Conservation (phyloP, 2,329 filamentous ascomycete genomes). For the Botryotinia calthae region DNA sequence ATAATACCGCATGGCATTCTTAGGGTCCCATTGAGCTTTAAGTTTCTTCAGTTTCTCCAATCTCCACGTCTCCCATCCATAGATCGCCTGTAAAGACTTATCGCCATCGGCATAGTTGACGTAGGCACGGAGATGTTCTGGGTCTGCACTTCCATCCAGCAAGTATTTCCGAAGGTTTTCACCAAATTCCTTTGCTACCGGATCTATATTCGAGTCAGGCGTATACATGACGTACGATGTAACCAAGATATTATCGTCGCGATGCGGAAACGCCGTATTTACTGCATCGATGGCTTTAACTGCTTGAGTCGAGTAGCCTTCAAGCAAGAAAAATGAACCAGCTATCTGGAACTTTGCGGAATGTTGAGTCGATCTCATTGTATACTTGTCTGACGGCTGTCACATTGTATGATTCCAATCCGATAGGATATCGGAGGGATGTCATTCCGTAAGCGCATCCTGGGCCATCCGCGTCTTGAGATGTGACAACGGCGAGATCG, state of each 20-base stretch:
- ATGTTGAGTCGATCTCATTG: not conserved
- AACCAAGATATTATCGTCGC: slow-evolving; percentile 3
- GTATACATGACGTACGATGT: slow-evolving; percentile 3
- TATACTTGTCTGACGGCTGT: not conserved
- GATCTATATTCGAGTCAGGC: not conserved
- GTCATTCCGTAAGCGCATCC: slow-evolving; percentile 8
- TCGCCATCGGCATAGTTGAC: slow-evolving; percentile 52
- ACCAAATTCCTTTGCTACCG: not conserved
- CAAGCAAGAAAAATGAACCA: not conserved
- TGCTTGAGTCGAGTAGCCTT: slow-evolving; percentile 8
- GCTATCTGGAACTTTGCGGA: not conserved
- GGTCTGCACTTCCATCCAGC: not conserved
- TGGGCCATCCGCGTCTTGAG: not conserved
- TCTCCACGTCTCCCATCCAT: slow-evolving; percentile 51
- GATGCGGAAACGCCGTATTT: not conserved
- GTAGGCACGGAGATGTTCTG: slow-evolving; percentile 36
- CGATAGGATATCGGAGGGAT: not conserved
- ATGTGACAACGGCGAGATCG: slow-evolving; percentile 4
- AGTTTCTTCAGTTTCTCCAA: slow-evolving; percentile 44
- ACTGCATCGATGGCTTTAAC: slow-evolving; percentile 3
- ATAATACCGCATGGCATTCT: slow-evolving; percentile 46
- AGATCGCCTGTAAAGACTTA: slow-evolving; percentile 44
- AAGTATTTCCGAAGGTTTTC: slow-evolving; percentile 2
- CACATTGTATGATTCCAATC: slow-evolving; percentile 9
- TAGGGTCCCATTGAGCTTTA: slow-evolving; percentile 50